Evolutionary conservation across 306 rosid genomes (phyloP).

Genomic region (Abrus precatorius): DNA sequence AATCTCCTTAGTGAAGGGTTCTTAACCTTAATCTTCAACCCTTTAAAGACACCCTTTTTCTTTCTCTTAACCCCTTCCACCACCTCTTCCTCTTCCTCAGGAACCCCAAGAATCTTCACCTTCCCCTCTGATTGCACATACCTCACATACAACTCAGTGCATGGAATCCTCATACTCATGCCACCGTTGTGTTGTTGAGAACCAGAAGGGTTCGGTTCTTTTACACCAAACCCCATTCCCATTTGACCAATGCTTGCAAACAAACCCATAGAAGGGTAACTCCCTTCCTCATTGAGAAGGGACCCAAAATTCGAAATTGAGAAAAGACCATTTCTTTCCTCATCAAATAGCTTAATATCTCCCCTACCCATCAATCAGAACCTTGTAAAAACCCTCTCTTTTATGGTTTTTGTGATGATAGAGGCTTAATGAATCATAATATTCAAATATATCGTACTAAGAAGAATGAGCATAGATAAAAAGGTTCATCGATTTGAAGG

Average conservation of each 20-base stretch:
- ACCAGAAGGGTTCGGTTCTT: slow-evolving; percentile 53
- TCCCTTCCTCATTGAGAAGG: slow-evolving; percentile 63
- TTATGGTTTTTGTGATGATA: background rate
- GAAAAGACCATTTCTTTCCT: slow-evolving; percentile 58
- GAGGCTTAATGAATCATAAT: slow-evolving; percentile 13
- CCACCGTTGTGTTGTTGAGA: slow-evolving; percentile 57
- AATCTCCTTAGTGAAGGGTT: slow-evolving; percentile 85
- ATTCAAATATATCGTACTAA: background rate
- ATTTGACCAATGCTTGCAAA: slow-evolving; percentile 86
- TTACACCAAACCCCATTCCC: slow-evolving; percentile 80
- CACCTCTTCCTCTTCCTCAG: slow-evolving; percentile 42
- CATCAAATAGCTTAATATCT: slow-evolving; percentile 63
- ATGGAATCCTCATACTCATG: slow-evolving; percentile 60
- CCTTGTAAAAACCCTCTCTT: background rate
- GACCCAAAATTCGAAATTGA: slow-evolving; percentile 66
- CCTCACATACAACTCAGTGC: slow-evolving; percentile 64
- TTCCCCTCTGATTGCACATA: slow-evolving; percentile 69
- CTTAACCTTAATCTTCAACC: slow-evolving; percentile 66
- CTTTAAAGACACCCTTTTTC: slow-evolving; percentile 56
- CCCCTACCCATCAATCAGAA: slow-evolving; percentile 73
- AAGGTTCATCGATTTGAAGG: background rate
- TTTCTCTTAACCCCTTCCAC: slow-evolving; percentile 52
- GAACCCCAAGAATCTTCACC: slow-evolving; percentile 56
- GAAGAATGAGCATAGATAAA: slow-evolving; percentile 4
- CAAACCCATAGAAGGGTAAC: slow-evolving; percentile 63